Conservation (phyloP, 2,329 filamentous ascomycete genomes). For the Zasmidium angulare region DNA sequence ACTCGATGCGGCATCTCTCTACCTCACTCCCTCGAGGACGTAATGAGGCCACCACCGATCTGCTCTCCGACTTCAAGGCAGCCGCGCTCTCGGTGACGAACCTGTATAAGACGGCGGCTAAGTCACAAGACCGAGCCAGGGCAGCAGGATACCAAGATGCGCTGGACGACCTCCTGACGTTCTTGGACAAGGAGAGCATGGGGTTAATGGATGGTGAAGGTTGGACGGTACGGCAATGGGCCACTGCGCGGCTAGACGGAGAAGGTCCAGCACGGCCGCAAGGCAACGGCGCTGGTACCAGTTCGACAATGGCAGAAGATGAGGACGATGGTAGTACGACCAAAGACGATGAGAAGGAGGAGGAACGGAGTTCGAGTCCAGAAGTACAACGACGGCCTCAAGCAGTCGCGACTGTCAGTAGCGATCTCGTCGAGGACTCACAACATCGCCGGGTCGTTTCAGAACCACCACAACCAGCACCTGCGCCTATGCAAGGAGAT, state of each 20-base stretch:
- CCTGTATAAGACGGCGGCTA: constrained; percentile 87
- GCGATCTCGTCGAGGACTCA: constrained; percentile 23
- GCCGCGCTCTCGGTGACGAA: constrained; percentile 94
- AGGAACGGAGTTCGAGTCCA: constrained; percentile 44
- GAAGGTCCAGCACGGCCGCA: constrained; percentile 33
- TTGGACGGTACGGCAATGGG: constrained; percentile 65
- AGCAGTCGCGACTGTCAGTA: constrained; percentile 19
- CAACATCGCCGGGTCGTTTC: constrained; percentile 24
- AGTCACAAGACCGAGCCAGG: constrained; percentile 72
- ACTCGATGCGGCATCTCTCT: constrained; percentile 64
- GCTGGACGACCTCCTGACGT: constrained; percentile 81
- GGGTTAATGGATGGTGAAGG: constrained; percentile 78
- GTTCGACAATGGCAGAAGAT: constrained; percentile 59
- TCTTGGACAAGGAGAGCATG: constrained; percentile 79
- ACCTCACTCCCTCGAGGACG: constrained; percentile 55
- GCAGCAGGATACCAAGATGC: constrained; percentile 90
- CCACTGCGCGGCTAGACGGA: constrained; percentile 67
- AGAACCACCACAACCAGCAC: constrained; percentile 24
- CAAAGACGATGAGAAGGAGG: constrained; percentile 52
- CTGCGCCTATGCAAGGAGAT: constrained; percentile 40
- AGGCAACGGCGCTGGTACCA: constrained; percentile 27
- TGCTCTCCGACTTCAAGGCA: constrained; percentile 86
- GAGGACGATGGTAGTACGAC: constrained; percentile 58
- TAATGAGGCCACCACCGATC: constrained; percentile 39
- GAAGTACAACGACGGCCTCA: constrained; percentile 29